Evolutionary conservation across 768 basidiomycete genomes (phyloP).

Genomic region (Kwoniella dejecticola): DNA sequence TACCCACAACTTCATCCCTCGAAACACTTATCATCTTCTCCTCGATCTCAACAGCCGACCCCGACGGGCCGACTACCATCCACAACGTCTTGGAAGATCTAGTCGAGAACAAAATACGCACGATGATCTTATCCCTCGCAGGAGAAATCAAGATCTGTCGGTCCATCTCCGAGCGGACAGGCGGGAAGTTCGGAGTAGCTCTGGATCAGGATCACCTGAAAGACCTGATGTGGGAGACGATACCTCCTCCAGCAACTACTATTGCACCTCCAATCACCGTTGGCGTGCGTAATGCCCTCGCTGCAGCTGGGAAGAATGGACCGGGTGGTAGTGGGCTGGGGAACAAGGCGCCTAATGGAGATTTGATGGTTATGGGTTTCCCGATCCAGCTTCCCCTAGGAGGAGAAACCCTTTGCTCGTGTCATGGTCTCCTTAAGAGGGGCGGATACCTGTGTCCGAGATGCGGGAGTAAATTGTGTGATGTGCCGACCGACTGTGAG

Average conservation of each 20-base stretch:
- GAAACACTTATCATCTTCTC: slow-evolving; percentile 94
- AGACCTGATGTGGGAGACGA: slow-evolving; percentile 90
- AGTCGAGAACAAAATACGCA: slow-evolving; percentile 77
- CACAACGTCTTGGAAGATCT: slow-evolving; percentile 90
- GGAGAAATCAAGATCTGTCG: slow-evolving; percentile 99
- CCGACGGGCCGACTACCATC: slow-evolving; percentile 71
- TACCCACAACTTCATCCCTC: slow-evolving; percentile 95
- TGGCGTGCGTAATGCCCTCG: slow-evolving; percentile 58
- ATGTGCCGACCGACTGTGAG: slow-evolving; percentile 97
- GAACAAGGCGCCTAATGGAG: slow-evolving; percentile 56
- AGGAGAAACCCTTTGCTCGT: slow-evolving; percentile 82
- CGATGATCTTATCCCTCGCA: slow-evolving; percentile 89
- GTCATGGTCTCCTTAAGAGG: slow-evolving; percentile 87
- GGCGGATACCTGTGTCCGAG: slow-evolving; percentile 94
- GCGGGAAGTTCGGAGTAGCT: slow-evolving; percentile 90
- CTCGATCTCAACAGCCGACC: slow-evolving; percentile 93
- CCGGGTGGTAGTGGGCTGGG: slow-evolving; percentile 25
- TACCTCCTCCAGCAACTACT: slow-evolving; percentile 79
- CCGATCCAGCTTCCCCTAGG: slow-evolving; percentile 82
- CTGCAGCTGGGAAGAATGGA: slow-evolving; percentile 61
- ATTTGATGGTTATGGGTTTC: slow-evolving; percentile 99
- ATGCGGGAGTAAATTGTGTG: slow-evolving; percentile 89
- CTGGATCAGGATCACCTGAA: slow-evolving; percentile 97
- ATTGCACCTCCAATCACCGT: slow-evolving; percentile 46
- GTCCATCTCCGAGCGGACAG: slow-evolving; percentile 85